phyloP scores from a whole-genome alignment of 352 stramenopile genomes.

The Globisporangium spiculum region DNA sequence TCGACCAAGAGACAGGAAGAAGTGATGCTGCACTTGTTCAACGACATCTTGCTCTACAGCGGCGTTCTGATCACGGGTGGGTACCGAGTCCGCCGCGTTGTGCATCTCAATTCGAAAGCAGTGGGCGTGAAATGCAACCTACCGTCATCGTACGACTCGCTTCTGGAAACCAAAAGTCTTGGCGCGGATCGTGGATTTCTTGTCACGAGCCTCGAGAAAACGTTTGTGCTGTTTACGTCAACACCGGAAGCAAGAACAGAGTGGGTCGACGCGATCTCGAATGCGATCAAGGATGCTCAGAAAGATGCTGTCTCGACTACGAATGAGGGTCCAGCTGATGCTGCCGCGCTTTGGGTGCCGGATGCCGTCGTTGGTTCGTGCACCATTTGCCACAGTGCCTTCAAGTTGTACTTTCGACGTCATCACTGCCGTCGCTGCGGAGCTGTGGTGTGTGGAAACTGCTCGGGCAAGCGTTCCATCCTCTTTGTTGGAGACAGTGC shows the following conservation, averaged over 20 bases:
- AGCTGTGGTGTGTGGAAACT: slow-evolving; percentile 74
- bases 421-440: slow-evolving; percentile 83
- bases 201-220: slow-evolving; percentile 79
- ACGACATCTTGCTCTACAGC: slow-evolving; percentile 85
- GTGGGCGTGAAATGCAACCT: slow-evolving; percentile 63
- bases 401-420: slow-evolving; percentile 74
- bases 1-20: slow-evolving; percentile 79
- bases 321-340: slow-evolving; percentile 44
- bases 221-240: slow-evolving; percentile 71
- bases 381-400: slow-evolving; percentile 60
- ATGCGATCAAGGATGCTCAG: slow-evolving; percentile 58
- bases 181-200: slow-evolving; percentile 66
- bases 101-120: slow-evolving; percentile 71
- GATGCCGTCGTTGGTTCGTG: slow-evolving; percentile 65
- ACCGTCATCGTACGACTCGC: slow-evolving; percentile 41
- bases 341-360: slow-evolving; percentile 72
- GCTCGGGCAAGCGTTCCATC: slow-evolving; percentile 60
- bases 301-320: slow-evolving; percentile 22
- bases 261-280: slow-evolving; percentile 59
- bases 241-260: slow-evolving; percentile 38
- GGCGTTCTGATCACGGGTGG: slow-evolving; percentile 67
- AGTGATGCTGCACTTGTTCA: slow-evolving; percentile 85
- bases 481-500: slow-evolving; percentile 69
- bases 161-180: slow-evolving; percentile 46
- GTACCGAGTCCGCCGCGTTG: slow-evolving; percentile 66